Conservation (phyloP, 129 eudicot species). For the Solidago caesia region DNA sequence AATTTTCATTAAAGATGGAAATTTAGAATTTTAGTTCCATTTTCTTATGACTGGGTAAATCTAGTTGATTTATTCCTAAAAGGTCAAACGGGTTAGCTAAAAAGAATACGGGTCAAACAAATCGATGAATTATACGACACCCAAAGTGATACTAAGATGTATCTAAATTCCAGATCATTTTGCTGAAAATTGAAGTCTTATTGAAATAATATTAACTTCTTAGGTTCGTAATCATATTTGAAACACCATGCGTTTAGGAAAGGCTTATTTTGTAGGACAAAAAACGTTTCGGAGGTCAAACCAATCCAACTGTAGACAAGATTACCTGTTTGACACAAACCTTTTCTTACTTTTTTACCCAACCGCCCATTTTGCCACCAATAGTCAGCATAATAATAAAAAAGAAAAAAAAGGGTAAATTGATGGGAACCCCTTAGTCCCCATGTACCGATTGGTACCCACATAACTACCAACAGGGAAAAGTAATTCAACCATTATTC, state of each 20-base stretch:
- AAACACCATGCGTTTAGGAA: not conserved
- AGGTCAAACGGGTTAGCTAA: not conserved
- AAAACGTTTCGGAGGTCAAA: not conserved
- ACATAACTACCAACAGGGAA: too few species aligned
- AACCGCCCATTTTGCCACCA: too few species aligned
- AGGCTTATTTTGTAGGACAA: not conserved
- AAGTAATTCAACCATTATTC: too few species aligned
- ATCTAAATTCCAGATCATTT: not conserved
- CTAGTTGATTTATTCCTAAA: not conserved
- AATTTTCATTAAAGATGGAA: not conserved
- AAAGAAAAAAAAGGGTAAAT: too few species aligned
- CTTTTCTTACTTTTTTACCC: too few species aligned
- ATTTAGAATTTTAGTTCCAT: not conserved
- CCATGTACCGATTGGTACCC: too few species aligned
- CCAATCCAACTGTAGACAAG: too few species aligned
- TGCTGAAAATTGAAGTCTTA: not conserved
- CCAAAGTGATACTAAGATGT: not conserved
- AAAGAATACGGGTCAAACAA: not conserved
- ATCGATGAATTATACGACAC: not conserved
- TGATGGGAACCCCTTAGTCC: too few species aligned
- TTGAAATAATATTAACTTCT: not conserved
- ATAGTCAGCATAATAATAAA: too few species aligned
- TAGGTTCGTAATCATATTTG: not conserved
- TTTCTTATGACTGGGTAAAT: not conserved
- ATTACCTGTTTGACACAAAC: too few species aligned